Evolutionary conservation across 106 monocot species (phyloP), one percentile per base, ranked within the genome.

Genomic region (Iris macrosiphon): DNA sequence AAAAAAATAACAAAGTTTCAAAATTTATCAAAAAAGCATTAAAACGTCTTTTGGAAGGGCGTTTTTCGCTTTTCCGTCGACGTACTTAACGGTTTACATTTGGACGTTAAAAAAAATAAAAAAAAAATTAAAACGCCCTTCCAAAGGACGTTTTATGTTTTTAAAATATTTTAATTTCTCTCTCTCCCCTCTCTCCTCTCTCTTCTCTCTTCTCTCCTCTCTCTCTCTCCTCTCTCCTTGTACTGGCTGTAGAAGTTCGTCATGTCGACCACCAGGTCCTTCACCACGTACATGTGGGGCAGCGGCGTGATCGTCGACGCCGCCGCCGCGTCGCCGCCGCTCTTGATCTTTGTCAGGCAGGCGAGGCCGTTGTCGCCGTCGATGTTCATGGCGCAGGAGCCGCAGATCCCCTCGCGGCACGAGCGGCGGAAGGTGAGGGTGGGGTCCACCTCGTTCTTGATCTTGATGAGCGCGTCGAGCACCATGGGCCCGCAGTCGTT

Each of bases 231-330:
- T 11, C 35, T 35, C 35, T 1, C 35, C 85, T 89, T 89, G 55
- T 96, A 96, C 76, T 89, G 78, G 25, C 31, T 78, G 57, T 95
- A 95, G 69, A 95, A 95, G 33, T 95, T 95, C 27, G 95, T 89
- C 95, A 95, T 95, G 51, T 95, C 95, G 21, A 89, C 95, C 53
- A 95, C 95, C 47, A 95, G 71, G 43, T 95, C 95, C 82, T 95
- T 95, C 18, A 95, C 60, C 12, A 95, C 89, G 56, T 48, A 95
- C 95, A 95, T 95, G 65, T 95, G 89, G n/a, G 89, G 89, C 22
- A 95, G 71, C 14, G 95, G 95, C 37, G 89, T 66, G n/a, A 89
- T 89, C 49, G 95, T 69, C 64, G 89, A 70, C 27, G 66, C 63
- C 15, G 79, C 7, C 48, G 51, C 17, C 28, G 18, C 22, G 26